Base-by-base conservation (phyloP, 805 yeast genomes). In the Starmerella khaoyaiensis region DNA sequence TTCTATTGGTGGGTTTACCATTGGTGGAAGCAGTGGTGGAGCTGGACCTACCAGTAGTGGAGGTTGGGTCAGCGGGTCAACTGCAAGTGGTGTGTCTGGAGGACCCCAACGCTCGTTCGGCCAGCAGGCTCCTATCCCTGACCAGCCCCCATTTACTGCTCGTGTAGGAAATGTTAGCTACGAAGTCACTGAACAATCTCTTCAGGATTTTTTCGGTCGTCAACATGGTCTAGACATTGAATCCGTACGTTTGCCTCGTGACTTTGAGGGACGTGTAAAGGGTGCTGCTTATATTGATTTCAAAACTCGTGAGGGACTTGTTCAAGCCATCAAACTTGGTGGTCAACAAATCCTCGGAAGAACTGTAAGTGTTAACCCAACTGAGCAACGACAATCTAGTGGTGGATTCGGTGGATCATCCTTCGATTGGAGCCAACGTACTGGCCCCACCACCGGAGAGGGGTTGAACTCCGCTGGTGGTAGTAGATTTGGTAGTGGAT, bases 251-350 rank as follows among this genome's bases (percentile, higher is more conserved):
- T 94, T 94, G 48, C 69, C 64, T 54, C 93, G 80, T 59, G 52
- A 57, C 51, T 68, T 62, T 45, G 71, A 75, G 40, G 76, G 80
- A 25, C 72, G 76, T 53, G 67, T 80, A 68, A 76, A 79, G 52
- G 94, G 94, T 29, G 80, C 75, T 54, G 96, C 93, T 19, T 86
- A 82, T 57, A 79, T 87, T 42, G 93, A 86, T 58, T 90, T 74
- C 53, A 83, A 74, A 56, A 71, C 80, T 43, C 78, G 76, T 54
- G 94, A 80, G 43, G 79, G 79, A 49, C 68, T 87, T 52, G 76
- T 67, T 39, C 68, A 69, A 45, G 90, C 96, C 31, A 61, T 87
- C 49, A 72, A 72, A 40, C 72, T 76, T 55, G 67, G 81, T 53
- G 81, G 81, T 59, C 76, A 73, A 49, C 64, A 72, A 42, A 78